Conservation (phyloP, 2,329 filamentous ascomycete species). For the Fusarium burgessii region DNA sequence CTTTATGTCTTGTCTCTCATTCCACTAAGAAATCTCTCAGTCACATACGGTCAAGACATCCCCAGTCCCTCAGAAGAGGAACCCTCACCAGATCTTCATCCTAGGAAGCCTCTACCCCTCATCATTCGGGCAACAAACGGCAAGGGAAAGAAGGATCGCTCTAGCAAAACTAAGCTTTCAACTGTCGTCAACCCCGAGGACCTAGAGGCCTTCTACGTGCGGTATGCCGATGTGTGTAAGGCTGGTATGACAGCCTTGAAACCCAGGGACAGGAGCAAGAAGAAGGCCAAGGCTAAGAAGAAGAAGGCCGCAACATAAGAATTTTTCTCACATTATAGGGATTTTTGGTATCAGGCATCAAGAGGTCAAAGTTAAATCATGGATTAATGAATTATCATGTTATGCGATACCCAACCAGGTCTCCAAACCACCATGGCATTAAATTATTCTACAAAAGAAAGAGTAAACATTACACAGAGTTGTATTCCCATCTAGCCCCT, state of each 20-base stretch:
- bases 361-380: constrained; percentile 15
- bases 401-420: constrained; percentile 8
- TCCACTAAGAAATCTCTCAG: constrained; percentile 47
- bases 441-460: constrained; percentile 9
- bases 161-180: constrained; percentile 78
- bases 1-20: not conserved
- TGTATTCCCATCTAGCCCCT: not conserved
- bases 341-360: not conserved
- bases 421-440: constrained; percentile 16
- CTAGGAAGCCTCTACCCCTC: constrained; percentile 73
- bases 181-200: constrained; percentile 83
- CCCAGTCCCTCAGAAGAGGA: constrained; percentile 59
- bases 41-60: constrained; percentile 59
- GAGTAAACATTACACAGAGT: constrained; percentile 1
- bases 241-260: constrained; percentile 88
- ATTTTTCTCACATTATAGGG: not conserved
- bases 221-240: constrained; percentile 93
- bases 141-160: constrained; percentile 69
- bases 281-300: constrained; percentile 82
- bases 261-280: constrained; percentile 91
- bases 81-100: constrained; percentile 70
- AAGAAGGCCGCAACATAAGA: constrained; percentile 62
- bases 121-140: constrained; percentile 89
- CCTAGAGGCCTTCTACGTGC: constrained; percentile 82
- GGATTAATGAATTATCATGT: constrained; percentile 38